These are phyloP conservation scores for Anisodus tanguticus DNA, from an alignment of 257 asterid species.

Conservation along the genomic window DNA sequence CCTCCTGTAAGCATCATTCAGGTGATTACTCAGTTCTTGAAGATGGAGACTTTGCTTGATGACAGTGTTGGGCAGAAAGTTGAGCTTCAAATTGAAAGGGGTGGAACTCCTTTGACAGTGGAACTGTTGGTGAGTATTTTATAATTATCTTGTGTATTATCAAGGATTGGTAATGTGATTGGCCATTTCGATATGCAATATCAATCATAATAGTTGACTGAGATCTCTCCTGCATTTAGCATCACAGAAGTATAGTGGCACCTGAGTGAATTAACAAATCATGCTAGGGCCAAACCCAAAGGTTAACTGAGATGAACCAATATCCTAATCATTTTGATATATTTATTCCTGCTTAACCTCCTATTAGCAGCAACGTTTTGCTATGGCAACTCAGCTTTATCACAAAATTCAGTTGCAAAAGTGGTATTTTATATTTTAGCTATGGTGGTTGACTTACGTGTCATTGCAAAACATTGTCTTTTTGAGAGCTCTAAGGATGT, in stretches of 20 bases:
- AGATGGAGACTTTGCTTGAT: conserved; percentile 89
- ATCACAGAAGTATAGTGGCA: conserved; percentile 21
- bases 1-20: conserved; percentile 39
- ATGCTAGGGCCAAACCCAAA: neutral
- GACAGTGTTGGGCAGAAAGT: conserved; percentile 73
- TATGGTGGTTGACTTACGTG: neutral
- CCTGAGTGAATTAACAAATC: neutral
- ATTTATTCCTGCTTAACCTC: conserved; percentile 7
- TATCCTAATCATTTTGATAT: neutral
- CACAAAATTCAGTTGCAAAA: conserved; percentile 13
- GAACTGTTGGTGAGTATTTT: conserved; percentile 65
- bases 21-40: conserved; percentile 93
- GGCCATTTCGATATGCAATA: neutral
- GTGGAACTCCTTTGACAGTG: conserved; percentile 82
- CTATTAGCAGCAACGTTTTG: neutral
- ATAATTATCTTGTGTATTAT: neutral
- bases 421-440: neutral
- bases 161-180: neutral
- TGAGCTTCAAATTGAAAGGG: conserved; percentile 96
- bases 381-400: neutral
- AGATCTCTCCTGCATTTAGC: neutral
- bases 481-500: neutral
- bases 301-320: conserved; percentile 2
- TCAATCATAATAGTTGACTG: neutral
- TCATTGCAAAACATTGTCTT: neutral